Percentiles rank a stretch among this genome's conserved stretches.
Conservation (phyloP, 176 grass and related monocot species). For the Typha latifolia region DNA sequence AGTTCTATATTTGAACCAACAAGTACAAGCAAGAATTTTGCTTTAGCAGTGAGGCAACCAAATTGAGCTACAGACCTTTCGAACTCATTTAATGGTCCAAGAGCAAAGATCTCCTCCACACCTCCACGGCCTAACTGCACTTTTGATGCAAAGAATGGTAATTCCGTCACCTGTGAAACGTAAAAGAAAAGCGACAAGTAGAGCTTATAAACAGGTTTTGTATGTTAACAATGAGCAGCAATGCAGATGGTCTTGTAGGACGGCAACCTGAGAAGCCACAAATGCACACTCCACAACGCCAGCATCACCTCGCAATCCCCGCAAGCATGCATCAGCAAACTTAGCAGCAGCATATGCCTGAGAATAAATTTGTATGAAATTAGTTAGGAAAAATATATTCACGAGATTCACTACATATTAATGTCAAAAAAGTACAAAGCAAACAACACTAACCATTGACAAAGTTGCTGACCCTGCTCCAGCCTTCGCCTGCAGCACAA, state of each 20-base stretch:
- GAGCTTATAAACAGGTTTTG: background rate
- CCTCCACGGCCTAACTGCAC: constrained; percentile 75
- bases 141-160: constrained; percentile 82
- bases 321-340: constrained; percentile 77
- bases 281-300: constrained; percentile 79
- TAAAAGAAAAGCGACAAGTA: background rate
- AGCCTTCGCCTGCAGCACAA: constrained; percentile 77
- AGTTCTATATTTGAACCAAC: background rate
- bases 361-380: constrained; percentile 12
- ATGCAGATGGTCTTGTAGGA: background rate
- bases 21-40: constrained; percentile 9
- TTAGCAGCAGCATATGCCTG: constrained; percentile 84
- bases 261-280: constrained; percentile 63
- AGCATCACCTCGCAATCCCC: constrained; percentile 67
- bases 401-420: constrained; percentile 7
- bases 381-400: constrained; percentile 1
- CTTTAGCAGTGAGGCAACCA: background rate
- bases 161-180: constrained; percentile 68
- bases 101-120: constrained; percentile 71
- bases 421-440: background rate
- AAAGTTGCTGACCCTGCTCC: constrained; percentile 92
- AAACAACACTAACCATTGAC: constrained; percentile 67
- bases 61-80: constrained; percentile 50
- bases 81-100: constrained; percentile 86
- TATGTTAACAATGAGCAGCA: background rate